Evolutionary conservation across 805 yeast genomes (phyloP), one percentile per base, ranked within the genome.

Genomic region (Wickerhamiella shivajii): DNA sequence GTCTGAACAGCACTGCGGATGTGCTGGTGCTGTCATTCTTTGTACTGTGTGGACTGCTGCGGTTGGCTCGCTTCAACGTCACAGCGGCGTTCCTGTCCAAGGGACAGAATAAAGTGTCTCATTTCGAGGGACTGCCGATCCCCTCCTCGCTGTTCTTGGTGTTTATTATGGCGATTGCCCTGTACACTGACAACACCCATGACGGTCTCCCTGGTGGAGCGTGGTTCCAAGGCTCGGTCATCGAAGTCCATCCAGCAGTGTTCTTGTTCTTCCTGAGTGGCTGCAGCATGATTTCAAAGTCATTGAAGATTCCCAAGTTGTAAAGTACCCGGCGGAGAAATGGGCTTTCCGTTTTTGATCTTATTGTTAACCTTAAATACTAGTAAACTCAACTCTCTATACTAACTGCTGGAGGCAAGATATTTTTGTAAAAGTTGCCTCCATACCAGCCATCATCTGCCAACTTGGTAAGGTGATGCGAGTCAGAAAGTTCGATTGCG

Each of bases 101-200:
- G 59, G 98, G 98, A 13, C 85, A 85, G 59, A 71, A 90, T 21
- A 74, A 78, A 52, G 51, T 47, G n/a, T 27, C 41, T 18, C 87
- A 74, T 59, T 90, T 90, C 55, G 98, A 90, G 61, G 98, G 98
- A 3, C 69, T 90, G 34, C 98, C 98, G 8, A 84, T 90, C 44
- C 98, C 98, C 36, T 73, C 93, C 2, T 75, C 92, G 24, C 63
- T 90, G 44, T 60, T 67, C 31, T 64, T 87, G 53, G 94, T 90
- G 12, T 61, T 61, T 1, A 50, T 71, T 23, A 76, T 87, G 83
- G 79, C 81, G 3, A 59, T 59, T 37, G 66, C 77, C 47, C 80
- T 79, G 4, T 64, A 63, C 42, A 60, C 65, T 30, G 66, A 60
- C 27, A 42, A 46, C 51, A 54, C 52, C 32, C 53, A 48, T 18